A percentile compares a stretch with the other conserved stretches of the same genome.
phyloP scores from a whole-genome alignment of 2,329 filamentous ascomycete species.

The Fusarium sp. region DNA sequence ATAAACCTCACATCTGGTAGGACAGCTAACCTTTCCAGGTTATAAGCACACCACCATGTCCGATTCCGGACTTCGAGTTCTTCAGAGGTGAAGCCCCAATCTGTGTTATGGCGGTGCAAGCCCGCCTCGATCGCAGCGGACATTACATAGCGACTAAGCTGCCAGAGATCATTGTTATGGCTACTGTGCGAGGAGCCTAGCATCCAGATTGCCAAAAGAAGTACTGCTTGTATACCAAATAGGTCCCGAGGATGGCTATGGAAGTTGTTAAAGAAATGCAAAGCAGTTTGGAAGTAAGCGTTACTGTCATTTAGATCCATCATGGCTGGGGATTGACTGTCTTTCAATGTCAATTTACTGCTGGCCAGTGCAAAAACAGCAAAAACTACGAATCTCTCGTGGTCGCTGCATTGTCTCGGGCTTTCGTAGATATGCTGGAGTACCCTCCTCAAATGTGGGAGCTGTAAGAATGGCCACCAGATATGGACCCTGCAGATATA shows the following conservation, averaged over 20 bases:
- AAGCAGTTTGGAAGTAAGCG: background rate
- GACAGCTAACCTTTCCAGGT: conserved; percentile 3
- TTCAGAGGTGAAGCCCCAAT: conserved; percentile 1
- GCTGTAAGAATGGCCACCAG: conserved; percentile 9
- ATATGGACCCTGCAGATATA: background rate
- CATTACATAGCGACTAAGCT: conserved; percentile 10
- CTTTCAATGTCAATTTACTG: background rate
- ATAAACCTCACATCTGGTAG: fast-evolving
- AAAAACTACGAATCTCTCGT: background rate
- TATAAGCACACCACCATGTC: conserved; percentile 19
- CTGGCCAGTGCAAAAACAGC: background rate
- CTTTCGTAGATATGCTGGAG: background rate
- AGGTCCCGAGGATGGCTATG: background rate
- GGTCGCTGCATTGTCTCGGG: fast-evolving
- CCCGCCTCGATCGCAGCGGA: conserved; percentile 4
- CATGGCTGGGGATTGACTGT: background rate
- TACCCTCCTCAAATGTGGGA: background rate
- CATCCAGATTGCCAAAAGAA: background rate
- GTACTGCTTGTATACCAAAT: background rate
- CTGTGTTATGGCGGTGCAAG: conserved; percentile 1
- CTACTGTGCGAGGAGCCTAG: background rate
- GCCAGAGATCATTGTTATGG: conserved; percentile 17
- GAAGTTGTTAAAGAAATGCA: conserved; percentile 5
- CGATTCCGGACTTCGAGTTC: conserved; percentile 5
- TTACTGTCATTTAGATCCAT: background rate